A percentile compares a stretch with the other conserved stretches of the same genome.
These are phyloP conservation scores for Leptographium galeiforme DNA, from an alignment of 2,329 filamentous ascomycete genomes.

Conservation along the genomic window DNA sequence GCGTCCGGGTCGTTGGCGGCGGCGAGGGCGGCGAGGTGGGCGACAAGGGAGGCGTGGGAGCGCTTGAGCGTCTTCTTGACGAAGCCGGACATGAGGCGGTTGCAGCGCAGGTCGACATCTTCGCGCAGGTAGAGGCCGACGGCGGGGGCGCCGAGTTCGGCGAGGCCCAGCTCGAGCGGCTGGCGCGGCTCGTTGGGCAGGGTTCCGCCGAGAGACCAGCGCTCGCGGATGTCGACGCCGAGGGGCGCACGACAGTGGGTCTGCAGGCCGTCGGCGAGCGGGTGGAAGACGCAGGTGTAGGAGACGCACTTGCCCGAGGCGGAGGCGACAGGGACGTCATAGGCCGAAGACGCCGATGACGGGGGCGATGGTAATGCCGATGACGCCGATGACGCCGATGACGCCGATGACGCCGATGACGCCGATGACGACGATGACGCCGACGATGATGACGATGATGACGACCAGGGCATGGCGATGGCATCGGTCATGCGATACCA, in stretches of 20 bases:
- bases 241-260: constrained; percentile 77
- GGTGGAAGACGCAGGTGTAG: constrained; percentile 71
- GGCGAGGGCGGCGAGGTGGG: constrained; percentile 15
- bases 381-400: not conserved
- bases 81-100: constrained; percentile 60
- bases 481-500: constrained; percentile 76
- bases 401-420: not conserved
- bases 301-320: constrained; percentile 36
- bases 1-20: not conserved
- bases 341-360: not conserved
- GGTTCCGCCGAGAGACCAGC: constrained; percentile 64
- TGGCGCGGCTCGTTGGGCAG: constrained; percentile 56
- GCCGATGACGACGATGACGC: not conserved
- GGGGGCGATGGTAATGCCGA: not conserved
- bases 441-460: not conserved
- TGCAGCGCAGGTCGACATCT: constrained; percentile 73
- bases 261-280: constrained; percentile 58
- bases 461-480: constrained; percentile 45
- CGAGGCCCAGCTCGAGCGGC: constrained; percentile 50
- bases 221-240: constrained; percentile 64
- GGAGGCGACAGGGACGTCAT: not conserved
- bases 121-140: constrained; percentile 70
- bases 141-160: constrained; percentile 40
- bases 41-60: constrained; percentile 57
- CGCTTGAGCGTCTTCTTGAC: constrained; percentile 74